These are phyloP conservation scores for Aristolochia californica DNA, from an alignment of 164 flowering plant species.

Conservation along the genomic window DNA sequence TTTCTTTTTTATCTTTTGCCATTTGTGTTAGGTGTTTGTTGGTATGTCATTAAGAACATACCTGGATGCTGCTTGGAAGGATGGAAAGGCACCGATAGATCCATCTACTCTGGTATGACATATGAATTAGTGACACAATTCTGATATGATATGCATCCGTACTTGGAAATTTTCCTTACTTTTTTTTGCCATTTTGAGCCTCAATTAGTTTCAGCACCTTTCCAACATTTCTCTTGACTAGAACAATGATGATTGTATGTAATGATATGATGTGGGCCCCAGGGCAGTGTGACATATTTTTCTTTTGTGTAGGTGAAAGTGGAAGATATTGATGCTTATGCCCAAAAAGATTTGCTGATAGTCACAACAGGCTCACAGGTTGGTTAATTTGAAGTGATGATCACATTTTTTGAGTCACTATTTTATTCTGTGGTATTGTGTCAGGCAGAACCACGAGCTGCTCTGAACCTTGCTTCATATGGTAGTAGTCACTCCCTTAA, in stretches of 20 bases:
- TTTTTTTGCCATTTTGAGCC: not conserved
- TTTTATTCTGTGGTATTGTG: conserved; percentile 28
- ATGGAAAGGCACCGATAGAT: conserved; percentile 95
- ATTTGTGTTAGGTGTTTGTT: conserved; percentile 67
- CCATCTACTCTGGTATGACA: conserved; percentile 82
- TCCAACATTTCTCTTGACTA: too few species aligned
- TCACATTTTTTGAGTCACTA: conserved; percentile 6
- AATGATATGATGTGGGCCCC: too few species aligned
- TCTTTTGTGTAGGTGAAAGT: conserved; percentile 57
- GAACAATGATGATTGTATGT: too few species aligned
- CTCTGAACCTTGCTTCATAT: conserved; percentile 92
- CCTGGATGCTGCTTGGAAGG: conserved; percentile 97
- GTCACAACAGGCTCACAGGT: conserved; percentile 99
- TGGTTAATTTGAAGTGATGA: conserved; percentile 20
- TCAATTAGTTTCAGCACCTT: too few species aligned
- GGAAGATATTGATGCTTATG: conserved; percentile 93
- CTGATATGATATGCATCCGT: too few species aligned
- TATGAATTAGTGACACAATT: not conserved
- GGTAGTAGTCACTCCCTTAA: conserved; percentile 93
- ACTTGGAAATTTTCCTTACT: not conserved
- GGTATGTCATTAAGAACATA: conserved; percentile 98
- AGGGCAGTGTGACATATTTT: not conserved
- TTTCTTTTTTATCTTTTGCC: not conserved
- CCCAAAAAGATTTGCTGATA: conserved; percentile 88
- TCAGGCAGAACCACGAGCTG: conserved; percentile 99